Evolutionary conservation across 805 yeast genomes (phyloP), one percentile per base, ranked within the genome.

Genomic region (Zygosaccharomyces gambellarensis): DNA sequence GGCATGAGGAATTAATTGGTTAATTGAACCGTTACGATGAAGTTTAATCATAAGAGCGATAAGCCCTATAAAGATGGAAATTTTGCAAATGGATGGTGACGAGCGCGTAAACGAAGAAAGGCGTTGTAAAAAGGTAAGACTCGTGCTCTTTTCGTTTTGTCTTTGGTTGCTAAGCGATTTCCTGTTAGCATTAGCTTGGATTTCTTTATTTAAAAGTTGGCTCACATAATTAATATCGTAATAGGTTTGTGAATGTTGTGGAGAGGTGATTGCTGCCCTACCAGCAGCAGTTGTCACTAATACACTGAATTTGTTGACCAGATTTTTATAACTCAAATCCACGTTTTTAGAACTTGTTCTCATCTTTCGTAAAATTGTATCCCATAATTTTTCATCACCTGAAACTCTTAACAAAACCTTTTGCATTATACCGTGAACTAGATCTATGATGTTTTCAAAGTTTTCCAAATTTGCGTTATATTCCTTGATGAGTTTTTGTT

Each of bases 391-490:
- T 12, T 49, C 46, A 21, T 50, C 39, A n/a, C 45, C 23, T 1
- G 55, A 46, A 1, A 57, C 48, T 3, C 58, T 59, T 1, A 62
- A 56, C 21, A 70, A 60, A 3, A 67, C 69, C 31, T 72, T 70
- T 55, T 78, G 81, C 30, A 77, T 59, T 8, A 71, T 63, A 31
- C 73, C 81, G 43, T 62, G 64, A 11, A 59, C 58, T 12, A 67
- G 49, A 50, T 69, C 69, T 3, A 62, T 58, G 9, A 68, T 72
- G 41, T 68, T 66, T 4, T 63, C 71, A 29, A 64, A 62, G 30
- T 64, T 50, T 2, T 44, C 58, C 1, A 57, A 29, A 39, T 61
- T 61, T 0, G 42, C 45, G 5, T 58, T 52, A 22, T 54, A 53
- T 29, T 62, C 63, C 39, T 60, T 53, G 17, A 78, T 55, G 0